A percentile compares a stretch with the other conserved stretches of the same genome.
Evolutionary conservation across 2,329 filamentous ascomycete genomes (phyloP).

Genomic region (Xylariaceae sp.): DNA sequence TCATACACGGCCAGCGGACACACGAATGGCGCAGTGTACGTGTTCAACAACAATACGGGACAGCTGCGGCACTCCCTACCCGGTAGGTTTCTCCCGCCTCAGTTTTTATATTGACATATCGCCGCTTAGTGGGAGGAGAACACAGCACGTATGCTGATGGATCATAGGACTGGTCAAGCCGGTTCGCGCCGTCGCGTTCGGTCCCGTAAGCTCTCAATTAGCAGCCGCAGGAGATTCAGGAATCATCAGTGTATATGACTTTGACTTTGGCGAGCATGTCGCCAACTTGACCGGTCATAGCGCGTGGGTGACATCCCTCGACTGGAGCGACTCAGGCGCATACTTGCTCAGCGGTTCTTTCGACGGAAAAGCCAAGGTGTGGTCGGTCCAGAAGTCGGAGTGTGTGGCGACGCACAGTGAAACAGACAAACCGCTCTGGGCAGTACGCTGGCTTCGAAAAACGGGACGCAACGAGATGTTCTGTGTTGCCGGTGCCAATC

Average conservation of each 20-base stretch:
- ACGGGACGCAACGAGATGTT: conserved; percentile 64
- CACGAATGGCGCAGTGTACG: conserved; percentile 84
- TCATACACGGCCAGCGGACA: conserved; percentile 86
- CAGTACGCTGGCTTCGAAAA: conserved; percentile 77
- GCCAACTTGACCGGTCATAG: conserved; percentile 67
- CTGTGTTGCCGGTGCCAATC: conserved; percentile 70
- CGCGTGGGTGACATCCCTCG: conserved; percentile 84
- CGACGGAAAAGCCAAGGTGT: conserved; percentile 93
- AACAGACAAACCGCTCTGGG: conserved; percentile 79
- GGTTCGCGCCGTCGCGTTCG: conserved; percentile 81
- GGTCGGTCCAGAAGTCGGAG: conserved; percentile 75
- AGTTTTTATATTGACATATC: background rate
- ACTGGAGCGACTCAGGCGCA: conserved; percentile 92
- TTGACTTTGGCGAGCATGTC: conserved; percentile 85
- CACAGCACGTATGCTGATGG: conserved; percentile 15
- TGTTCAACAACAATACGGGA: conserved; percentile 90
- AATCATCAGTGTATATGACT: conserved; percentile 88
- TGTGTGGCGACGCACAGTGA: conserved; percentile 95
- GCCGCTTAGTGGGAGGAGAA: background rate
- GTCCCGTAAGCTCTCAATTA: conserved; percentile 74
- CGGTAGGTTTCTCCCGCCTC: conserved; percentile 45
- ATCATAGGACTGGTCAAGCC: conserved; percentile 72
- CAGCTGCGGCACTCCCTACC: conserved; percentile 80
- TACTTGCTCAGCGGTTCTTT: conserved; percentile 82
- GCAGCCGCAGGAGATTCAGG: conserved; percentile 86